phyloP scores from a whole-genome alignment of 1,139 yeast genomes.

The Spencermartinsiella ligniputridi region DNA sequence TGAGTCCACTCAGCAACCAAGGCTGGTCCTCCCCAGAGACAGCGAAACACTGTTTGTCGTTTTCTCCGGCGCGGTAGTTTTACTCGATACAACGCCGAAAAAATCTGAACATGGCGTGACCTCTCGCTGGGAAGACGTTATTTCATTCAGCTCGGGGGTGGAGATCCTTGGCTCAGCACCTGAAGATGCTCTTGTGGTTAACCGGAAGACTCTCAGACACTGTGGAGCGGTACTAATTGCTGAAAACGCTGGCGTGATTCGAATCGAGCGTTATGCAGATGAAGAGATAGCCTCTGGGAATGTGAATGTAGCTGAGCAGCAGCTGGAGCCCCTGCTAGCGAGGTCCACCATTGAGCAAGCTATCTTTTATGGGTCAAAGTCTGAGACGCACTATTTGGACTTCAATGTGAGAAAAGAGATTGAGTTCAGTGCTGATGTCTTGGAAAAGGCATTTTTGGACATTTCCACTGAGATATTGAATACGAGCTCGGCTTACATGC shows the following conservation, averaged over 20 bases:
- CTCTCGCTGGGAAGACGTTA: slow-evolving; percentile 75
- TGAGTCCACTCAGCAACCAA: slow-evolving; percentile 37
- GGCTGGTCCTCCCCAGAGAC: slow-evolving; percentile 56
- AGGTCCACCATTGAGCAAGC: slow-evolving; percentile 81
- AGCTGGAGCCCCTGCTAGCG: slow-evolving; percentile 39
- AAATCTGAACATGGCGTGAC: slow-evolving; percentile 33
- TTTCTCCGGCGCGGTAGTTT: slow-evolving; percentile 56
- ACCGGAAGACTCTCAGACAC: slow-evolving; percentile 27
- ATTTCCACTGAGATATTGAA: slow-evolving; percentile 53
- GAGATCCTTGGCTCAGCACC: slow-evolving; percentile 59
- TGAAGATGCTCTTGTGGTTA: slow-evolving; percentile 35
- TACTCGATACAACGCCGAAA: slow-evolving; percentile 57
- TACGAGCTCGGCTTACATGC: slow-evolving; percentile 44
- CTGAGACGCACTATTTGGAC: slow-evolving; percentile 46
- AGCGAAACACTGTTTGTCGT: slow-evolving; percentile 60
- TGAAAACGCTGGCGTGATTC: slow-evolving; percentile 56
- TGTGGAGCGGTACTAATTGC: slow-evolving; percentile 55
- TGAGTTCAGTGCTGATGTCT: slow-evolving; percentile 33
- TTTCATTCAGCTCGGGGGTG: slow-evolving; percentile 51
- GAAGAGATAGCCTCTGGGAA: slow-evolving; percentile 10
- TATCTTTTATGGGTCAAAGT: slow-evolving; percentile 50
- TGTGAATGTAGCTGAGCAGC: slow-evolving; percentile 7
- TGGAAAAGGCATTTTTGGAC: slow-evolving; percentile 46
- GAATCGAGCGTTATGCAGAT: slow-evolving; percentile 49
- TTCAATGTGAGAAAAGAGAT: slow-evolving; percentile 47